Evolutionary conservation across 352 stramenopile species (phyloP), one percentile per base, ranked within the genome.

Genomic region (Aphanomyces stellatus): DNA sequence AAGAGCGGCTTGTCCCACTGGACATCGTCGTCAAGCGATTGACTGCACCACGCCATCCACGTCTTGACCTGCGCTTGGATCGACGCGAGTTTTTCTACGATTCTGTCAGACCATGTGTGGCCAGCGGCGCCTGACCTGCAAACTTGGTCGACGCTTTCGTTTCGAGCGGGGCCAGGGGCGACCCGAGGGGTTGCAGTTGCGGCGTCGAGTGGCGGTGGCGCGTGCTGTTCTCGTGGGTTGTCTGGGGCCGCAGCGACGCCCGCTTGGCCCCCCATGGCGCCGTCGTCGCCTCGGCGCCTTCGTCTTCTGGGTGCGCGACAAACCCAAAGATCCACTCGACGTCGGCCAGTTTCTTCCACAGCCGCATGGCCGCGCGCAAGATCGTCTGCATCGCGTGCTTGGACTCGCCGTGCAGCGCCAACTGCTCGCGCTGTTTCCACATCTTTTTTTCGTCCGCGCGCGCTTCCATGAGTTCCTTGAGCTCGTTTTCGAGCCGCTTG

Each of bases 401-500:
- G n/a, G 63, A 71, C 34, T 73, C 69, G 17, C 75, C 69, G 25
- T 78, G 72, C 4, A 84, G 37, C 34, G 71, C 72, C 19, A 70
- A 33, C 65, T 81, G 64, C 10, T 80, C 43, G 25, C 69, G 68
- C 30, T 72, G 40, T 33, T 71, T 55, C 70, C 71, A 84, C 2
- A 69, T 28, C 34, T 68, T 70, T 61, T 84, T 65, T 10, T 83
- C 73, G 2, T 73, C 59, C 4, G 71, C 61, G 10, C 71, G 72
- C 40, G 79, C 76, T 25, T 78, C 71, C n/a, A 76, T 17, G 3
- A 86, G 59, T 49, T 42, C n/a, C 6, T 72, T 62, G 22, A 84
- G 61, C 56, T 80, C 71, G 6, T 73, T 65, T 48, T 79, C 72
- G 28, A 83, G 61, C 8, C 60, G 60, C 33, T 57, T 55, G n/a